A percentile compares a stretch with the other conserved stretches of the same genome.
Conservation (phyloP, 257 asterid genomes). For the Fraxinus americana region DNA sequence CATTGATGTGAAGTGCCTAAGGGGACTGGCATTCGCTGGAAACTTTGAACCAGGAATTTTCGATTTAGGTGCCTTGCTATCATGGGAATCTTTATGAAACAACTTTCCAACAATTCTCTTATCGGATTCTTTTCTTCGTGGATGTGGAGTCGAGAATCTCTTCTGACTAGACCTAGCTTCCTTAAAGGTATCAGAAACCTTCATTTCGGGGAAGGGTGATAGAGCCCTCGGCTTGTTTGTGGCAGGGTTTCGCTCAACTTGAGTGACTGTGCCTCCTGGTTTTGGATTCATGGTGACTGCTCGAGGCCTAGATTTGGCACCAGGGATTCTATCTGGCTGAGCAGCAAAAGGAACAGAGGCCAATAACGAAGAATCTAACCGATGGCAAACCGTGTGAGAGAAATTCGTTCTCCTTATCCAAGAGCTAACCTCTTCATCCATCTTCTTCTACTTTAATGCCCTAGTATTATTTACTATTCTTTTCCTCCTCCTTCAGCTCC, state of each 20-base stretch:
- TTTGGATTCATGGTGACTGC: slow-evolving; percentile 22
- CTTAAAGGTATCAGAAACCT: slow-evolving; percentile 66
- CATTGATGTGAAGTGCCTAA: slow-evolving; percentile 46
- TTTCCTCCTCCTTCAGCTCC: background rate
- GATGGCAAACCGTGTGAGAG: slow-evolving; percentile 84
- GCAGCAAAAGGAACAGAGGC: slow-evolving; percentile 44
- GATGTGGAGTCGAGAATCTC: slow-evolving; percentile 70
- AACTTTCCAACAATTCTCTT: slow-evolving; percentile 42
- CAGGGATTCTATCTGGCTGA: slow-evolving; percentile 31
- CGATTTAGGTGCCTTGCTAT: slow-evolving; percentile 25
- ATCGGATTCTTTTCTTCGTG: slow-evolving; percentile 48
- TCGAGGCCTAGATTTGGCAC: slow-evolving; percentile 47
- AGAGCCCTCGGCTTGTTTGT: slow-evolving; percentile 63
- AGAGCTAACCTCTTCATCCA: slow-evolving; percentile 83
- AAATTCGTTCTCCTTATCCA: slow-evolving; percentile 89
- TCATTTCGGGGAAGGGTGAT: slow-evolving; percentile 68
- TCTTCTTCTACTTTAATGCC: slow-evolving; percentile 26
- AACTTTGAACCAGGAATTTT: slow-evolving; percentile 39
- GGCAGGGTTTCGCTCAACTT: slow-evolving; percentile 46
- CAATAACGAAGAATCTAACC: slow-evolving; percentile 65
- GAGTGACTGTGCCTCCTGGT: slow-evolving; percentile 43
- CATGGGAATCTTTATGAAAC: slow-evolving; percentile 34
- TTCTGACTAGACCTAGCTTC: slow-evolving; percentile 69
- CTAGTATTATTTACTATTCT: background rate
- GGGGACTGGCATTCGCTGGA: slow-evolving; percentile 39